Evolutionary conservation across 805 yeast species (phyloP).

Genomic region (Metschnikowia chrysomelidarum): DNA sequence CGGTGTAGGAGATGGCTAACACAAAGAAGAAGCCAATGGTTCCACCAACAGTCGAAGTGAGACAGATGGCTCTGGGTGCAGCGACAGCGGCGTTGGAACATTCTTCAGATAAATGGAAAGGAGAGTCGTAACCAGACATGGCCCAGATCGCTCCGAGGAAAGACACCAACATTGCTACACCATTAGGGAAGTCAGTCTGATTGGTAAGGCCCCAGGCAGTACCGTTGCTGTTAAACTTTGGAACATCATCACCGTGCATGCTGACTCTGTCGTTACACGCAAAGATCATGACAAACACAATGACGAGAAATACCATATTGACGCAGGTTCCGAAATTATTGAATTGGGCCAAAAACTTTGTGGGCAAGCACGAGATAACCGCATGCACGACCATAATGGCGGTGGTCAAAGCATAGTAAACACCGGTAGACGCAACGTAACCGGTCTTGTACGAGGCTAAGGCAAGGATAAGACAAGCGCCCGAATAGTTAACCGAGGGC

Average conservation of each 20-base stretch:
- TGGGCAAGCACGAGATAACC: slow-evolving; percentile 50
- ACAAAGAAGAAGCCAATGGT: slow-evolving; percentile 54
- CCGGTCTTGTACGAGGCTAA: slow-evolving; percentile 38
- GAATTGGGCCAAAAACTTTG: slow-evolving; percentile 51
- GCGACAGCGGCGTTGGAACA: slow-evolving; percentile 61
- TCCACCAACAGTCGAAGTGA: slow-evolving; percentile 57
- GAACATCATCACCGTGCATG: slow-evolving; percentile 27
- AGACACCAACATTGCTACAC: slow-evolving; percentile 54
- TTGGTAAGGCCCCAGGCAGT: slow-evolving; percentile 56
- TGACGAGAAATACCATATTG: slow-evolving; percentile 48
- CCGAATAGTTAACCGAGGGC: slow-evolving; percentile 57
- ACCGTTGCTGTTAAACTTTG: slow-evolving; percentile 49
- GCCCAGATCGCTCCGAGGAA: slow-evolving; percentile 67
- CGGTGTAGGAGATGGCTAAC: slow-evolving; percentile 60
- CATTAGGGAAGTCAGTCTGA: slow-evolving; percentile 63
- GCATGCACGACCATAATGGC: slow-evolving; percentile 51
- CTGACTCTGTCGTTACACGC: slow-evolving; percentile 48
- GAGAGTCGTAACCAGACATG: slow-evolving; percentile 74
- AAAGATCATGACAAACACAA: slow-evolving; percentile 53
- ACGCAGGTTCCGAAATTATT: slow-evolving; percentile 49
- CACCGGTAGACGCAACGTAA: slow-evolving; percentile 47
- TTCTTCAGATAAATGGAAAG: slow-evolving; percentile 75
- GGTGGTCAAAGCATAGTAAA: slow-evolving; percentile 49
- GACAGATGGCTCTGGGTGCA: slow-evolving; percentile 65
- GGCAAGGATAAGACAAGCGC: slow-evolving; percentile 57